These are phyloP conservation scores for Capronia americana DNA, from an alignment of 2,329 filamentous ascomycete genomes.

Conservation along the genomic window DNA sequence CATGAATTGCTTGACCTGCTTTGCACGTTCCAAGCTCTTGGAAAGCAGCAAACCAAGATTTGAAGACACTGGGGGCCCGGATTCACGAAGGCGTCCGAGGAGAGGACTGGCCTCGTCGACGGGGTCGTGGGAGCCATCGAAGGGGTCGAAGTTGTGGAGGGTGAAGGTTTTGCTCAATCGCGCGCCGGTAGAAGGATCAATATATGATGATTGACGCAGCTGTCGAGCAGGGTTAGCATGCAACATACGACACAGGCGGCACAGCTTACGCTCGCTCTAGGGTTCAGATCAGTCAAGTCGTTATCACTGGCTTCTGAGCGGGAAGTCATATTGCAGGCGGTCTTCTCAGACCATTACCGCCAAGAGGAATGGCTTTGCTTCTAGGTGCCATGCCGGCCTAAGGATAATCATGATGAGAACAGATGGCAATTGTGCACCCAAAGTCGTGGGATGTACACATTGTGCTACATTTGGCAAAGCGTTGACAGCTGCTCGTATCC, in stretches of 20 bases:
- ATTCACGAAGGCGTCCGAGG: conserved; percentile 1
- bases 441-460: not conserved
- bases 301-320: not conserved
- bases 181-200: conserved; percentile 85
- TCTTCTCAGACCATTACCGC: not conserved
- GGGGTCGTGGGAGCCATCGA: conserved; percentile 34
- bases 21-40: conserved; percentile 43
- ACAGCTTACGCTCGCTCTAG: conserved; percentile 32
- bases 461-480: conserved; percentile 6
- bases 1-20: conserved; percentile 64
- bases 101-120: conserved; percentile 30
- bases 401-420: not conserved
- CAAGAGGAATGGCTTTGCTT: not conserved
- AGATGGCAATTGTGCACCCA: not conserved
- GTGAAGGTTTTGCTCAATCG: conserved; percentile 81
- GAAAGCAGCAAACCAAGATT: conserved; percentile 17
- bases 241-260: not conserved
- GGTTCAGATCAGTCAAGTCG: conserved; percentile 15
- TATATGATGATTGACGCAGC: conserved; percentile 83
- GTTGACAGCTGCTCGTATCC: not conserved
- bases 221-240: conserved; percentile 44
- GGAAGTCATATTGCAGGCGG: not conserved
- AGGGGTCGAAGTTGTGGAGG: conserved; percentile 63
- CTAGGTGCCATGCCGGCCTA: not conserved
- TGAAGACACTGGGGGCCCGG: not conserved